Evolutionary conservation across 306 rosid species (phyloP).

Genomic region (Arachis hypogaea): DNA sequence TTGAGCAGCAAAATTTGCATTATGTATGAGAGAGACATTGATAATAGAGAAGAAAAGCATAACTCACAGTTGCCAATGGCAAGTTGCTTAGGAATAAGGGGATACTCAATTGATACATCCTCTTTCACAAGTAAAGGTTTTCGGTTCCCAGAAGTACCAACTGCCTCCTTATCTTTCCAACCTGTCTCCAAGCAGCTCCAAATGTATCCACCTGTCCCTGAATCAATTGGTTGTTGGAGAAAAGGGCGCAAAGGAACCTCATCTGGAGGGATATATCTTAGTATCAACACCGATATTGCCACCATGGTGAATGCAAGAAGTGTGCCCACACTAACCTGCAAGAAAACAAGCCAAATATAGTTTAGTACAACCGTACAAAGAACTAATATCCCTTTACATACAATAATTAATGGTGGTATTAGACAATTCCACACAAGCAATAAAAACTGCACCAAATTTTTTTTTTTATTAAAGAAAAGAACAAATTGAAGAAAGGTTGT

Average conservation of each 20-base stretch:
- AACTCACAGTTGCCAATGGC: conserved; percentile 64
- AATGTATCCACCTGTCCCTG: conserved; percentile 36
- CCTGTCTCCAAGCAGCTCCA: conserved; percentile 38
- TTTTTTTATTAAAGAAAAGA: background rate
- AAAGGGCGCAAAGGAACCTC: conserved; percentile 72
- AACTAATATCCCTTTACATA: background rate
- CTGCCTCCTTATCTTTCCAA: conserved; percentile 41
- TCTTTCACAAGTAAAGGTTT: conserved; percentile 53
- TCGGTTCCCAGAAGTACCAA: conserved; percentile 40
- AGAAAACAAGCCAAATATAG: conserved; percentile 25
- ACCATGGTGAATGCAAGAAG: conserved; percentile 86
- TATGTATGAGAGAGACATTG: too few species aligned
- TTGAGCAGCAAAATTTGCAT: background rate
- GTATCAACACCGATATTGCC: conserved; percentile 77
- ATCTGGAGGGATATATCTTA: conserved; percentile 90
- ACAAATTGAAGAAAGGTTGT: background rate
- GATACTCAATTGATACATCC: conserved; percentile 52
- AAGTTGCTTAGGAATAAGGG: conserved; percentile 51
- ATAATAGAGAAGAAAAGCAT: background rate
- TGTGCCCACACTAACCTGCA: conserved; percentile 96
- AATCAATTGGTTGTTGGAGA: conserved; percentile 55
- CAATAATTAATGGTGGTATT: background rate
- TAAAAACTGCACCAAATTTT: conserved; percentile 5
- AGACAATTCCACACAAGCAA: background rate
- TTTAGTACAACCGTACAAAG: conserved; percentile 23